Evolutionary conservation across 2,329 filamentous ascomycete genomes (phyloP), one percentile per base, ranked within the genome.

Genomic region (Phialophora tarda): DNA sequence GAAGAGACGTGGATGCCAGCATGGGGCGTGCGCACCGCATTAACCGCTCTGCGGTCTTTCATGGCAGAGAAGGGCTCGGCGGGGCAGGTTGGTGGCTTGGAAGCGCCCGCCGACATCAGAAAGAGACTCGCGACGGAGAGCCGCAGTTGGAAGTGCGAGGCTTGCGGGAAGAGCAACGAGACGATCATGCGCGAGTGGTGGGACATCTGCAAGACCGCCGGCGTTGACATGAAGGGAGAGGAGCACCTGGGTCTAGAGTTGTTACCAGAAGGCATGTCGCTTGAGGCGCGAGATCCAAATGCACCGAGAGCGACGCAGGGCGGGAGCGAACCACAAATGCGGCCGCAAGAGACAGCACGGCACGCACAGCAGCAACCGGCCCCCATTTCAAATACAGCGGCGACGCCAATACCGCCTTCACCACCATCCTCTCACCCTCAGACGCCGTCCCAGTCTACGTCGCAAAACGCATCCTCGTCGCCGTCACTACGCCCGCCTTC

Each of bases 1-100:
- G 95, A 98, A 78, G 95, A 98, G 82, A 96, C 92, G 17, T 99
- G 95, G 95, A 94, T 97, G 84, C 95, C 95, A 0, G 95, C 95
- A 0, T 99, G 95, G 95, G 95, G 95, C 0, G 90, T 99, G 10
- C 86, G 95, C 66, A 98, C 95, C 3, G 94, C 95, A 17, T 81
- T 99, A 64, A 83, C 88, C 4, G 88, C 88, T 5, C 87, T 98
- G 57, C 82, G 95, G 62, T 90, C 87, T 72, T 97, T 97, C 78
- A 98, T 99, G 93, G 93, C 96, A 77, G 93, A 90, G 2, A 91
- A 94, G 72, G 72, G 72, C 21, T 88, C 91, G 8, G 88, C 86
- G 72, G 95, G 95, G 0, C 95, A 98, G 81, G 82, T 99, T 1
- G 95, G 95, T 12, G 95, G 95, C 0, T 83, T 98, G 73, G 93